These are phyloP conservation scores for Carpinus viminea DNA, from an alignment of 306 rosid genomes.

Conservation along the genomic window DNA sequence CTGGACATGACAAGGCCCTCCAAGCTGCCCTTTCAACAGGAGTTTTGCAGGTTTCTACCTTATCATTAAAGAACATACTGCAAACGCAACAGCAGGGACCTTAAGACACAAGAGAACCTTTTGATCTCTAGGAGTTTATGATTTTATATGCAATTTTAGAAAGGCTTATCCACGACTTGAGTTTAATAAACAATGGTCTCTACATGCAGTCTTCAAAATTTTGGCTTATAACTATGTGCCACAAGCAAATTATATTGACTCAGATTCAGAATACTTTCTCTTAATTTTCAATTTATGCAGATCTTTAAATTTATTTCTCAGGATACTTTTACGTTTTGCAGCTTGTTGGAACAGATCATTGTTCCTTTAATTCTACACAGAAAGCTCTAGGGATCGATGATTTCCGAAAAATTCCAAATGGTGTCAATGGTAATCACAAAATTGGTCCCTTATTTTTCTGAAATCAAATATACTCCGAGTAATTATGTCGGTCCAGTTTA, in stretches of 20 bases:
- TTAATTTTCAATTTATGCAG: conserved; percentile 14
- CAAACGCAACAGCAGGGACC: conserved; percentile 13
- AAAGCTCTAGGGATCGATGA: conserved; percentile 85
- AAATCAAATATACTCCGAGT: neutral
- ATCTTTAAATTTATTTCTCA: conserved; percentile 22
- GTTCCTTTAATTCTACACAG: conserved; percentile 81
- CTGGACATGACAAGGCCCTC: conserved; percentile 88
- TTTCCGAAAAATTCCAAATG: conserved; percentile 90
- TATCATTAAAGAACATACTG: neutral
- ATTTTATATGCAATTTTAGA: neutral
- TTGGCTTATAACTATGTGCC: neutral
- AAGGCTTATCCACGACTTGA: neutral
- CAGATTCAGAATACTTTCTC: neutral
- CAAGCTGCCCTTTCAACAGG: conserved; percentile 89
- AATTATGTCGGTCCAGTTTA: conserved; percentile 19
- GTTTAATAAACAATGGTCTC: neutral
- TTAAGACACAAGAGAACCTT: neutral
- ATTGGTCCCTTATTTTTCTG: conserved; percentile 2
- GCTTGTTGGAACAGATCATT: conserved; percentile 96
- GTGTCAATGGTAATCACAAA: conserved; percentile 75
- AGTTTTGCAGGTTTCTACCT: conserved; percentile 68
- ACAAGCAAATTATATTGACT: neutral
- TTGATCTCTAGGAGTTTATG: neutral
- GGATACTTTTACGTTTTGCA: conserved; percentile 45
- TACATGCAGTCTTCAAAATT: neutral